A percentile compares a stretch with the other conserved stretches of the same genome.
phyloP scores from a whole-genome alignment of 2,329 filamentous ascomycete species.

The Aureobasidium melanogenum region DNA sequence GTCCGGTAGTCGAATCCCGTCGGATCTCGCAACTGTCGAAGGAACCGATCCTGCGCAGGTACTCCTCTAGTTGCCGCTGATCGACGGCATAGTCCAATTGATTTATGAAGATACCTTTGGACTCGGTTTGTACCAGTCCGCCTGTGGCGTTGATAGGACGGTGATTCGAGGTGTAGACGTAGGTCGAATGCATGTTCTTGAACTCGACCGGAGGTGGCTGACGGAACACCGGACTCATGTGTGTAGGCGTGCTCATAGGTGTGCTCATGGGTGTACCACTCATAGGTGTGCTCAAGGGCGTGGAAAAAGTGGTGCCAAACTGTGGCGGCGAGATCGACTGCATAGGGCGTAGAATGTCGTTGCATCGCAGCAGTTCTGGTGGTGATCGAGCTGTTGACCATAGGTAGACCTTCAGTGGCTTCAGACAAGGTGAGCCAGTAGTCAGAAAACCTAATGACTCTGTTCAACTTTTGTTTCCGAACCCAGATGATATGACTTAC shows the following conservation, averaged over 20 bases:
- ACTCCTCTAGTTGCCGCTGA: conserved; percentile 1
- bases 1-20: background rate
- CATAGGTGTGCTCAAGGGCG: background rate
- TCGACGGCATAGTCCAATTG: conserved; percentile 4
- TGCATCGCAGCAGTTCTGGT: conserved; percentile 7
- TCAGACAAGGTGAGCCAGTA: background rate
- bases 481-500: background rate
- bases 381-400: conserved; percentile 9
- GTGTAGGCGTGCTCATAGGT: background rate
- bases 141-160: background rate
- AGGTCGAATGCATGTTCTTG: background rate
- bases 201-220: background rate
- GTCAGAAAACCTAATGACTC: background rate
- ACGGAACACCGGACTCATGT: background rate
- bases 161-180: background rate
- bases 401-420: conserved; percentile 1
- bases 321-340: background rate
- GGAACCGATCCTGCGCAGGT: conserved; percentile 1
- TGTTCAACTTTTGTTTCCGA: background rate
- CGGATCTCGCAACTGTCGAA: conserved; percentile 10
- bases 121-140: background rate
- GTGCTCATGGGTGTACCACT: background rate
- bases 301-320: background rate
- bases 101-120: conserved; percentile 7
- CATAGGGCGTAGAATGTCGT: background rate